Evolutionary conservation across 805 yeast species (phyloP).

Genomic region (Cyberlindnera euphorbiiphila): DNA sequence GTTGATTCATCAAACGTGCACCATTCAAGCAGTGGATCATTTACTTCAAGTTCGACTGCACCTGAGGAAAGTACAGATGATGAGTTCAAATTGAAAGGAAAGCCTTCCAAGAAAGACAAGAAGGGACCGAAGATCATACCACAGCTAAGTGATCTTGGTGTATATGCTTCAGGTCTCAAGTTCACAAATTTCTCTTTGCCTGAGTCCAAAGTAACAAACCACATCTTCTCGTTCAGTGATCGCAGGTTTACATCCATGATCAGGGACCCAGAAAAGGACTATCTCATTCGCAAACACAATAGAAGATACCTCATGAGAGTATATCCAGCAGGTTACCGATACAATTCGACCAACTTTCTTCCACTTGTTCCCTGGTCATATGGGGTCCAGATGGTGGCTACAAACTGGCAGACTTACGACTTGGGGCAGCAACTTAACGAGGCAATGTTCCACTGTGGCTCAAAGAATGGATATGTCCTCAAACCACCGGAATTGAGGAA

Average conservation of each 20-base stretch:
- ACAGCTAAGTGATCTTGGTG: conserved; percentile 57
- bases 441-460: conserved; percentile 65
- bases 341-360: conserved; percentile 74
- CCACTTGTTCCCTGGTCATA: conserved; percentile 78
- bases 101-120: conserved; percentile 11
- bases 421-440: conserved; percentile 84
- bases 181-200: conserved; percentile 82
- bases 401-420: conserved; percentile 95
- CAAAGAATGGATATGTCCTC: conserved; percentile 68
- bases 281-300: conserved; percentile 73
- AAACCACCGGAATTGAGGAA: conserved; percentile 54
- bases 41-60: conserved; percentile 29
- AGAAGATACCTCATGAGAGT: conserved; percentile 70
- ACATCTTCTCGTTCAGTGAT: conserved; percentile 85
- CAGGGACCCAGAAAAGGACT: conserved; percentile 52
- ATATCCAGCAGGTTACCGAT: conserved; percentile 78
- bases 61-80: conserved; percentile 28
- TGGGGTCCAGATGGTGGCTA: conserved; percentile 94
- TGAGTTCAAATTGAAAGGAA: neutral
- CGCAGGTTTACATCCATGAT: conserved; percentile 58
- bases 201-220: conserved; percentile 75
- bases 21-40: conserved; percentile 21
- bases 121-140: conserved; percentile 30
- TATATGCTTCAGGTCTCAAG: conserved; percentile 62
- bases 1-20: conserved; percentile 22